Base-by-base conservation (phyloP, 2,329 filamentous ascomycete genomes). In the Cytospora piceae region DNA sequence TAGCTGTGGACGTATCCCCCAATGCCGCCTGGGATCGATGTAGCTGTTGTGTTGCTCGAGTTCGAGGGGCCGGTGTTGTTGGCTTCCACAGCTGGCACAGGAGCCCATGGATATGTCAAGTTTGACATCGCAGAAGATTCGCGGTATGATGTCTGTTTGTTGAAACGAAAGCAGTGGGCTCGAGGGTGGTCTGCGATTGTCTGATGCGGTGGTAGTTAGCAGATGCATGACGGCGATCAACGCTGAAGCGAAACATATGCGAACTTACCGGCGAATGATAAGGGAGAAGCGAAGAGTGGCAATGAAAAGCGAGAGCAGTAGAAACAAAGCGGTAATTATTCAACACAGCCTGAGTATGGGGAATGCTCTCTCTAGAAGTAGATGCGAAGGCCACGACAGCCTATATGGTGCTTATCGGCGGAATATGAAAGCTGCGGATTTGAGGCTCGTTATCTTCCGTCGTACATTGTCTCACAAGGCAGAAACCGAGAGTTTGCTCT, bases 1-100 rank as follows among this genome's bases (percentile, higher is more conserved):
- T 49, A 49, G 46, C 46, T 49, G 46, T 49, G 46, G n/a, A 49
- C 46, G 9, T 49, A 49, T 22, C 46, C 46, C 11, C 46, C n/a
- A 24, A 49, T 49, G 3, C 46, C 46, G 9, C n/a, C 46, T 12
- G n/a, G n/a, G 17, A 42, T n/a, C 39, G 17, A 2, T 20, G 46
- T 7, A 0, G n/a, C 9, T 24, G 46, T 7, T 12, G n/a, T 12
- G 3, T 22, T 12, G 22, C 9, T 49, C n/a, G 46, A 24, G n/a
- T 49, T 49, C n/a, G 46, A 49, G 46, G 46, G 46, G 3, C n/a
- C 15, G 11, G 46, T 49, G n/a, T 24, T 14, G n/a, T 24, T 49
- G 46, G 12, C 17, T 8, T 22, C 46, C 11, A 22, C 1, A 24
- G n/a, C n/a, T 49, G n/a, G 46, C n/a, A 49, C 11, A 14, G 6